Evolutionary conservation across 208 protist species (phyloP).

Genomic region (Crithidia bombi): DNA sequence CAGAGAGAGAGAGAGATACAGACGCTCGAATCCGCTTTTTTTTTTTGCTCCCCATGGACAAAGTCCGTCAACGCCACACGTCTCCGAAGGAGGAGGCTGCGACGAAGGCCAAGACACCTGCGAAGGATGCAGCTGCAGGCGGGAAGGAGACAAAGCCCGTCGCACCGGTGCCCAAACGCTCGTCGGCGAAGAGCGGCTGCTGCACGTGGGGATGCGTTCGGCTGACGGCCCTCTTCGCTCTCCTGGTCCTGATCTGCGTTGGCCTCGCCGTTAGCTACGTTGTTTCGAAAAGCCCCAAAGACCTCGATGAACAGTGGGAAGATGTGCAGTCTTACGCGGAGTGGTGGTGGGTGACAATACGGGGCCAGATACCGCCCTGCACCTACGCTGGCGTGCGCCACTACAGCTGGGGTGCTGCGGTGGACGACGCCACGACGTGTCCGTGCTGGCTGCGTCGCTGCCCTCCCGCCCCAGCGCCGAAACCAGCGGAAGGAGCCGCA

Average conservation of each 20-base stretch:
- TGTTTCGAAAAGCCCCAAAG: constrained; percentile 23
- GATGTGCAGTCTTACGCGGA: constrained; percentile 29
- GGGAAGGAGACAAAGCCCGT: background rate
- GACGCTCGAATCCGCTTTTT: background rate
- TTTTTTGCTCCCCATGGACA: constrained; percentile 21
- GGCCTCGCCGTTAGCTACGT: constrained; percentile 12
- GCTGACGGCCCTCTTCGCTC: background rate
- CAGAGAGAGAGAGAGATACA: too few species aligned
- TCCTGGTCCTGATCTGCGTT: constrained; percentile 21
- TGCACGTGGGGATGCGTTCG: constrained; percentile 2
- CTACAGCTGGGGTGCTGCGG: constrained; percentile 34
- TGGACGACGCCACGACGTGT: constrained; percentile 17
- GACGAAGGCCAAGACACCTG: background rate
- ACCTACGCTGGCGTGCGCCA: constrained; percentile 38
- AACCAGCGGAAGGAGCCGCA: background rate
- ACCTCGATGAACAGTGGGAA: constrained; percentile 36
- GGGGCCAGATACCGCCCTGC: constrained; percentile 24
- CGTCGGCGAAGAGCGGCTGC: background rate
- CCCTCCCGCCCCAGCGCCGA: constrained; percentile 8
- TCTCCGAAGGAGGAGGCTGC: background rate
- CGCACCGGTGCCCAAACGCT: background rate
- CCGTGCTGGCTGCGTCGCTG: constrained; percentile 36
- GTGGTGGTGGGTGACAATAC: constrained; percentile 26
- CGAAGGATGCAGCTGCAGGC: background rate
- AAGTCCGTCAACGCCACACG: background rate